A percentile compares a stretch with the other conserved stretches of the same genome.
These are phyloP conservation scores for Microsporum ferrugineum DNA, from an alignment of 2,329 filamentous ascomycete species.

Conservation along the genomic window DNA sequence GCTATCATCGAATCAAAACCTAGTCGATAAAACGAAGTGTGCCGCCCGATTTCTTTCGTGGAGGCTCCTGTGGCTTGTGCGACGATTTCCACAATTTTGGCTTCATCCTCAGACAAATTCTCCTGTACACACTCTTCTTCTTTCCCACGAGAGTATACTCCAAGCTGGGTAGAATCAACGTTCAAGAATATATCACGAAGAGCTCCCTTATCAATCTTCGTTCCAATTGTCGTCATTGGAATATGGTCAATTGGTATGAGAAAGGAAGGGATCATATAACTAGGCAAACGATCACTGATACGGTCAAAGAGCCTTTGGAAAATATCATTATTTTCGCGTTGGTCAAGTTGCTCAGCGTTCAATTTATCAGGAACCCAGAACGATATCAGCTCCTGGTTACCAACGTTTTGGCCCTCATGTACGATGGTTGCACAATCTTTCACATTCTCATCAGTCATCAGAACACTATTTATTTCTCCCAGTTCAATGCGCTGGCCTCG, in stretches of 20 bases:
- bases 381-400: slow-evolving; percentile 48
- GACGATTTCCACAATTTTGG: slow-evolving; percentile 44
- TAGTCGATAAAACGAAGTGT: slow-evolving; percentile 63
- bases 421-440: slow-evolving; percentile 56
- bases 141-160: slow-evolving; percentile 24
- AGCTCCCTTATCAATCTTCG: slow-evolving; percentile 53
- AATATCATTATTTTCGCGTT: not conserved
- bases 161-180: slow-evolving; percentile 39
- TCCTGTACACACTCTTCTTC: slow-evolving; percentile 21
- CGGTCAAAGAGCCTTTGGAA: slow-evolving; percentile 40
- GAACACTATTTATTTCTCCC: slow-evolving; percentile 56
- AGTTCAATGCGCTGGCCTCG: slow-evolving; percentile 71
- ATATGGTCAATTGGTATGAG: slow-evolving; percentile 58
- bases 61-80: slow-evolving; percentile 40
- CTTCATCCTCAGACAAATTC: slow-evolving; percentile 47
- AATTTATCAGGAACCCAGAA: slow-evolving; percentile 51
- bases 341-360: slow-evolving; percentile 6
- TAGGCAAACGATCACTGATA: slow-evolving; percentile 48
- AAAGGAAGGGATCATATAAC: slow-evolving; percentile 69
- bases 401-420: slow-evolving; percentile 31
- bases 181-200: slow-evolving; percentile 41
- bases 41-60: slow-evolving; percentile 42
- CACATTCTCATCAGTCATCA: slow-evolving; percentile 44
- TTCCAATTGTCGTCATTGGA: slow-evolving; percentile 59
- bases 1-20: slow-evolving; percentile 77